Evolutionary conservation across 2,329 filamentous ascomycete species (phyloP).

Genomic region (Neofusicoccum sp.): DNA sequence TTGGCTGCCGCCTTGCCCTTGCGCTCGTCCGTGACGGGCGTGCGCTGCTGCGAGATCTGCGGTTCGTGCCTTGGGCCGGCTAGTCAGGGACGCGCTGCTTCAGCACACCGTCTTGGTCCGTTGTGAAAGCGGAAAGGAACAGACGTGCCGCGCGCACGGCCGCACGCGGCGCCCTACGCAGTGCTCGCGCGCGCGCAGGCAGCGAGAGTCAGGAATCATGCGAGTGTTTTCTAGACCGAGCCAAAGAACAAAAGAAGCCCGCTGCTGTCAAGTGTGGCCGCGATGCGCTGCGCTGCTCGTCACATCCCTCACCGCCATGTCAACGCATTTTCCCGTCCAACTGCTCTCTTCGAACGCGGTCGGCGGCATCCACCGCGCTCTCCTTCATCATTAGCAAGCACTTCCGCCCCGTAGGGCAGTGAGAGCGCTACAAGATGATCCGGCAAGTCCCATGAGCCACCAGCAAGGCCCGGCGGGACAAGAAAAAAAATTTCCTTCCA

Average conservation of each 20-base stretch:
- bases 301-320: constrained; percentile 5
- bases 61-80: constrained; percentile 1
- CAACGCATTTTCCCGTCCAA: not conserved
- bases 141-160: not conserved
- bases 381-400: not conserved
- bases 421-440: not conserved
- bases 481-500: not conserved
- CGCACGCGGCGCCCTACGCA: not conserved
- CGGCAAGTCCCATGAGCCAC: not conserved
- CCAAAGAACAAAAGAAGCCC: not conserved
- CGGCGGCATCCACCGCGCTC: constrained; percentile 4
- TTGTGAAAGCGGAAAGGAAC: not conserved
- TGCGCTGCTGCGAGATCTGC: constrained; percentile 7
- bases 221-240: not conserved
- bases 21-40: not conserved
- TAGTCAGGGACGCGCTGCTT: constrained; percentile 11
- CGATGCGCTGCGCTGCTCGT: not conserved
- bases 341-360: not conserved
- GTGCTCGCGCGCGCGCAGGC: not conserved
- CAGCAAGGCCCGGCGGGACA: not conserved
- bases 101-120: constrained; percentile 14
- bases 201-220: not conserved
- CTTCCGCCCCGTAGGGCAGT: constrained; percentile 4
- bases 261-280: not conserved
- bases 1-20: not conserved